Conservation (phyloP, 2,329 filamentous ascomycete genomes). For the Curvularia sp. region DNA sequence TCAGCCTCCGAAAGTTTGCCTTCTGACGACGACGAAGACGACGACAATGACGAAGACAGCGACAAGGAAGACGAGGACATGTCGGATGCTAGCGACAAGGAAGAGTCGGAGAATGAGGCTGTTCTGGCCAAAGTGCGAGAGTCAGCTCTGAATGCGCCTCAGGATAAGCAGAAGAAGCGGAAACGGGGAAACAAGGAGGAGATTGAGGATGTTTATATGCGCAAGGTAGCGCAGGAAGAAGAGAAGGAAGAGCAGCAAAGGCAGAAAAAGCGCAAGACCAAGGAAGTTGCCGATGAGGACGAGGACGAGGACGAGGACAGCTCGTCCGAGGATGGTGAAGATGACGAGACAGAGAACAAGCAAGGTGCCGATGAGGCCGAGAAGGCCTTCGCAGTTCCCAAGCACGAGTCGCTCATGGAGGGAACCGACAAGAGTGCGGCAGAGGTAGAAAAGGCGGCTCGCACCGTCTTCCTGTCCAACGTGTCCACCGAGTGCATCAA, state of each 20-base stretch:
- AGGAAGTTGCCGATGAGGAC: slow-evolving; percentile 32
- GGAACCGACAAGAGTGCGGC: slow-evolving; percentile 51
- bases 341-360: slow-evolving; percentile 42
- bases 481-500: slow-evolving; percentile 83
- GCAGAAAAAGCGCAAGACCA: slow-evolving; percentile 48
- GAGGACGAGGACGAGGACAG: slow-evolving; percentile 30
- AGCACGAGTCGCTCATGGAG: slow-evolving; percentile 58
- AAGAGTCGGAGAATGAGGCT: slow-evolving; percentile 34
- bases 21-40: slow-evolving; percentile 28
- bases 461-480: slow-evolving; percentile 93
- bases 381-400: slow-evolving; percentile 60
- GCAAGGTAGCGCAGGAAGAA: slow-evolving; percentile 63
- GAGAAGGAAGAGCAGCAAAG: slow-evolving; percentile 49
- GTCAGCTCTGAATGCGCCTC: slow-evolving; percentile 36
- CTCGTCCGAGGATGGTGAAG: slow-evolving; percentile 36
- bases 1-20: slow-evolving; percentile 20
- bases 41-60: slow-evolving; percentile 23
- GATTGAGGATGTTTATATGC: slow-evolving; percentile 73
- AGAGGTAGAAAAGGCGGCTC: slow-evolving; percentile 82
- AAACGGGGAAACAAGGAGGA: slow-evolving; percentile 68
- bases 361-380: slow-evolving; percentile 32
- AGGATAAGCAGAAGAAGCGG: slow-evolving; percentile 48
- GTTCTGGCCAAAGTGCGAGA: slow-evolving; percentile 37
- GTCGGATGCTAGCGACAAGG: slow-evolving; percentile 29
- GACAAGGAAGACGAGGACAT: slow-evolving; percentile 46